phyloP scores from a whole-genome alignment of 1,139 yeast genomes.

The Candida neerlandica region DNA sequence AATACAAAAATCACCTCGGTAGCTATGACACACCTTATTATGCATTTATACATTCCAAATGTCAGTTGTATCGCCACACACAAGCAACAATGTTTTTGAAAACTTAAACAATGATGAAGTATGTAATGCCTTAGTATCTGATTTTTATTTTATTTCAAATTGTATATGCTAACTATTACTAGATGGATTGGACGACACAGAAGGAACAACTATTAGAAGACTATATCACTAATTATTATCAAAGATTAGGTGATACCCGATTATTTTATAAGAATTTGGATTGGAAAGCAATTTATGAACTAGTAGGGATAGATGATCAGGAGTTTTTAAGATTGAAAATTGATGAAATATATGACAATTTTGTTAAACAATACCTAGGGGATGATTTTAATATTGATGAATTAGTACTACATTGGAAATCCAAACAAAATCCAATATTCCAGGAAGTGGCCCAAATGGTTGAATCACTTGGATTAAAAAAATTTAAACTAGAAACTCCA shows the following conservation, averaged over 20 bases:
- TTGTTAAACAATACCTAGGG: constrained; percentile 8
- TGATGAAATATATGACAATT: constrained; percentile 26
- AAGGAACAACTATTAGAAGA: constrained; percentile 21
- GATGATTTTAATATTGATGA: constrained; percentile 13
- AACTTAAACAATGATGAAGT: constrained; percentile 4
- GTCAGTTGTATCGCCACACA: constrained; percentile 3
- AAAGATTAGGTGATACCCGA: constrained; percentile 16
- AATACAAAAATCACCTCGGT: neutral
- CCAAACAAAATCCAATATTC: constrained; percentile 19
- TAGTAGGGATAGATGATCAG: constrained; percentile 20
- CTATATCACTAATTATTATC: constrained; percentile 17
- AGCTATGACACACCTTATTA: neutral
- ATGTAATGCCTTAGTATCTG: neutral
- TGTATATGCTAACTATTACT: neutral
- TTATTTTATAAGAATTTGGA: constrained; percentile 22
- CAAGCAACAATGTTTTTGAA: neutral
- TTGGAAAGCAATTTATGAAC: constrained; percentile 20
- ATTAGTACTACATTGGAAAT: constrained; percentile 19
- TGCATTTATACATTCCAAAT: neutral
- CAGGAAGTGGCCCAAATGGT: constrained; percentile 25
- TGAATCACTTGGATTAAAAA: constrained; percentile 18
- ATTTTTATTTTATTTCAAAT: neutral
- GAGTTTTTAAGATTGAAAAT: constrained; percentile 24
- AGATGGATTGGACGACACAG: constrained; percentile 24
- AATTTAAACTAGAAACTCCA: constrained; percentile 15